phyloP scores from a whole-genome alignment of 495 filamentous ascomycete genomes.

The Neurospora discreta region DNA sequence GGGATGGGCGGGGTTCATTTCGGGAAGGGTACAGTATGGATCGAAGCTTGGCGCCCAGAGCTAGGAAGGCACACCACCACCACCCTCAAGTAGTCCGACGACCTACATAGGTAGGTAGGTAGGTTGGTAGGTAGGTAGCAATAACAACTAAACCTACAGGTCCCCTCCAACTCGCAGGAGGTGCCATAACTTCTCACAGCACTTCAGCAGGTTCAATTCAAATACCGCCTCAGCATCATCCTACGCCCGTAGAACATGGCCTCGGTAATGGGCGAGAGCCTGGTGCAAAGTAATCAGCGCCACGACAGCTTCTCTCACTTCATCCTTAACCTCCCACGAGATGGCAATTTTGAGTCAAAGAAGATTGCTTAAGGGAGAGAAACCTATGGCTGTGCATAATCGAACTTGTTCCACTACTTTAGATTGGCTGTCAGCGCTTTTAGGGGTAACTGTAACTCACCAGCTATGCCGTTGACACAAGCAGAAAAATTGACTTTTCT shows the following conservation, averaged over 20 bases:
- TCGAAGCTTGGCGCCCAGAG: not conserved
- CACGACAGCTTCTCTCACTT: not conserved
- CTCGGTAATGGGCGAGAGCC: not conserved
- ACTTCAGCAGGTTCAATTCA: not conserved
- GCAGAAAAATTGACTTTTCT: not conserved
- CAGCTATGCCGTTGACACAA: not conserved
- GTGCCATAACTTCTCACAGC: not conserved
- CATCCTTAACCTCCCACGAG: not conserved
- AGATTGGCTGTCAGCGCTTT: not conserved
- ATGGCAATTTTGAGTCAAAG: not conserved
- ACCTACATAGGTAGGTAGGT: too few relatives aligned
- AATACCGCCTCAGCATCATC: not conserved
- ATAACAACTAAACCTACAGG: not conserved
- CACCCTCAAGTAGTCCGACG: not conserved
- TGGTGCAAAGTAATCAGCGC: not conserved
- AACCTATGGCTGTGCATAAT: not conserved
- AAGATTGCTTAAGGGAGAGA: not conserved
- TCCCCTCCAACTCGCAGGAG: not conserved
- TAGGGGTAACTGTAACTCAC: not conserved
- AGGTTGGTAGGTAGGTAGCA: too few relatives aligned
- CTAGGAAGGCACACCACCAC: too few relatives aligned
- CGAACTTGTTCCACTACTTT: not conserved
- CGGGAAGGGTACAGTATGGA: not conserved
- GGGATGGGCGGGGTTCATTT: not conserved
- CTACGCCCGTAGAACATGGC: not conserved